phyloP scores from a whole-genome alignment of 1,284 basidiomycete genomes.

The Spongiforma sp. region DNA sequence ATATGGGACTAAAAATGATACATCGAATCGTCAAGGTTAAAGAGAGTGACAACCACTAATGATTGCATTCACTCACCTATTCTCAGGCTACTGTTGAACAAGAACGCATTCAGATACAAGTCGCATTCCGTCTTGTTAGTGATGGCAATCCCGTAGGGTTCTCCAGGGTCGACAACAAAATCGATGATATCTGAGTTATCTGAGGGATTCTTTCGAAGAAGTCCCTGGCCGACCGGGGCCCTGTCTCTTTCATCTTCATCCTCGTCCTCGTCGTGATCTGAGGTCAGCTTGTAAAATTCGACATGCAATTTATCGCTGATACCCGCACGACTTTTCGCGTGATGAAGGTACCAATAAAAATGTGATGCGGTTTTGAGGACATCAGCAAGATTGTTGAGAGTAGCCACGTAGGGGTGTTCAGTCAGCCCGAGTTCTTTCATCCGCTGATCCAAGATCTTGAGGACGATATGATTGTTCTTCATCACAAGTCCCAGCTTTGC shows the following conservation, averaged over 20 bases:
- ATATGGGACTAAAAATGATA: neutral
- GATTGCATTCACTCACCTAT: neutral
- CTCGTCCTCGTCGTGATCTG: neutral
- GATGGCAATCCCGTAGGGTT: neutral
- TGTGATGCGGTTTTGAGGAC: neutral
- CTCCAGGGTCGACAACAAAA: neutral
- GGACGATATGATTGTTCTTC: neutral
- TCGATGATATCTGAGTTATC: neutral
- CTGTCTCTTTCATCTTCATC: neutral
- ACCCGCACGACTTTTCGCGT: no score
- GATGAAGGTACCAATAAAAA: neutral
- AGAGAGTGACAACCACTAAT: neutral
- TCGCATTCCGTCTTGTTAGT: neutral
- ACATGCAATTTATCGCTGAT: neutral
- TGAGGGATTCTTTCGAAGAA: neutral
- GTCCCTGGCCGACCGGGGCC: neutral
- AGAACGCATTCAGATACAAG: neutral
- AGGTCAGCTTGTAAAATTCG: neutral
- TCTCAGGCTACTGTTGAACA: neutral
- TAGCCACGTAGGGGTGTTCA: neutral
- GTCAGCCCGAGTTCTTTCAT: neutral
- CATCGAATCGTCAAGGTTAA: neutral
- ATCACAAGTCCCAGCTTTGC: neutral
- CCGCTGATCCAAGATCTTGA: neutral
- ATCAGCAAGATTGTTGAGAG: neutral